Percentiles rank a stretch among this genome's conserved stretches.
Evolutionary conservation across 1,284 basidiomycete genomes (phyloP).

Genomic region (Apiotrichum gamsii): DNA sequence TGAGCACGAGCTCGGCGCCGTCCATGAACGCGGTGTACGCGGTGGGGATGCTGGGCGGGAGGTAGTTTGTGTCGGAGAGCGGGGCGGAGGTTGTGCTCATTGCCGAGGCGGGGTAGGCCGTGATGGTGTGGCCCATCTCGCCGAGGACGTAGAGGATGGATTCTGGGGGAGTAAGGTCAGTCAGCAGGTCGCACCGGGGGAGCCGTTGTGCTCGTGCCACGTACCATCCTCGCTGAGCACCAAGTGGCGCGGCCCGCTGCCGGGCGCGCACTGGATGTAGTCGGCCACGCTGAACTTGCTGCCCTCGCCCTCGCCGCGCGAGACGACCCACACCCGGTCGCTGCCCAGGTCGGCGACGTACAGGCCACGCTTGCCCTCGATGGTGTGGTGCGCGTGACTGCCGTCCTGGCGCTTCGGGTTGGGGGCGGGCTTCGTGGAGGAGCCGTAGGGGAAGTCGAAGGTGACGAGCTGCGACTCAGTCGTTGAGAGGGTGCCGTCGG

Average conservation of each 20-base stretch:
- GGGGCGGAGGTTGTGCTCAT: constrained; percentile 15
- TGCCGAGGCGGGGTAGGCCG: constrained; percentile 32
- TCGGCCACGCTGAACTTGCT: constrained; percentile 22
- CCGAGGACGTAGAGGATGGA: constrained; percentile 43
- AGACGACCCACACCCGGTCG: constrained; percentile 39
- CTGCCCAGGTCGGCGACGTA: constrained; percentile 43
- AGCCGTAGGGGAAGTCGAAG: not conserved
- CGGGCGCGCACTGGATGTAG: constrained; percentile 31
- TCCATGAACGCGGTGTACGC: constrained; percentile 28
- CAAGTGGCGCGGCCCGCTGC: constrained; percentile 42
- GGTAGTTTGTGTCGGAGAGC: constrained; percentile 17
- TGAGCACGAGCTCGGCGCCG: constrained; percentile 35
- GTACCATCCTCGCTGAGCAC: constrained; percentile 35
- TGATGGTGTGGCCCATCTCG: constrained; percentile 35
- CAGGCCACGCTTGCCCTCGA: constrained; percentile 35
- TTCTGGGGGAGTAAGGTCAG: no score
- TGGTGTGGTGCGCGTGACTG: constrained; percentile 42
- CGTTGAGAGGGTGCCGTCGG: constrained; percentile 14
- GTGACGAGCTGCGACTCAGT: no score
- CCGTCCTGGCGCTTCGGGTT: constrained; percentile 42
- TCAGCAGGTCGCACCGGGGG: no score
- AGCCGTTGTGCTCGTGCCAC: constrained; percentile 6
- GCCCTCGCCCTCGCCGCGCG: constrained; percentile 21
- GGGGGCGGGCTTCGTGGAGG: constrained; percentile 22
- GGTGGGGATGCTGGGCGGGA: constrained; percentile 32